Percentiles rank a stretch among this genome's conserved stretches.
Evolutionary conservation across 805 yeast genomes (phyloP).

Genomic region (Myxozyma kluyveri): DNA sequence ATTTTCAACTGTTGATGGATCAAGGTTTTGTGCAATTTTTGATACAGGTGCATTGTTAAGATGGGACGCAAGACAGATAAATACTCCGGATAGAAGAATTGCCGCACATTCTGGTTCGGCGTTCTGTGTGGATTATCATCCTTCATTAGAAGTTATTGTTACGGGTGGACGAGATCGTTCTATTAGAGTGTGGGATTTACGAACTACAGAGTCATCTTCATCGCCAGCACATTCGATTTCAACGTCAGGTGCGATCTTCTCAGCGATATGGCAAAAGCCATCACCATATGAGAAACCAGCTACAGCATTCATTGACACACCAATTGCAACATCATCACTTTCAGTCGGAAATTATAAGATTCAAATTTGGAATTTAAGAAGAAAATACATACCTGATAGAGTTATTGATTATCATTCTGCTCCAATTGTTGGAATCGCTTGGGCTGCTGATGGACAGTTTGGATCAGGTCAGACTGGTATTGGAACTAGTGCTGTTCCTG

Average conservation of each 20-base stretch:
- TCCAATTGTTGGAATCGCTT: conserved; percentile 56
- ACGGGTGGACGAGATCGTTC: conserved; percentile 93
- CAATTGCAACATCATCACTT: conserved; percentile 69
- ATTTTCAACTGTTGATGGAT: conserved; percentile 53
- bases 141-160: conserved; percentile 70
- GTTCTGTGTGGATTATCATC: conserved; percentile 83
- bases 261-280: conserved; percentile 62
- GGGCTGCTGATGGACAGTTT: conserved; percentile 40
- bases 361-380: conserved; percentile 63
- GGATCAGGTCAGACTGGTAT: conserved; percentile 7
- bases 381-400: conserved; percentile 70
- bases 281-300: conserved; percentile 35
- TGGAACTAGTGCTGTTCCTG: neutral
- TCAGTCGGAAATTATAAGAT: conserved; percentile 63
- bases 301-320: conserved; percentile 49
- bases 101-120: conserved; percentile 94
- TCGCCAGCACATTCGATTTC: conserved; percentile 53
- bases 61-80: conserved; percentile 77
- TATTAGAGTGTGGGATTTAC: conserved; percentile 71
- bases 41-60: conserved; percentile 86
- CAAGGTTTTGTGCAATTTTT: conserved; percentile 71
- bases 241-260: conserved; percentile 76
- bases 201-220: conserved; percentile 38
- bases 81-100: conserved; percentile 60
- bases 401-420: conserved; percentile 50